phyloP scores from a whole-genome alignment of 108 stramenopile genomes.

The Pseudonitzschia multistriata region DNA sequence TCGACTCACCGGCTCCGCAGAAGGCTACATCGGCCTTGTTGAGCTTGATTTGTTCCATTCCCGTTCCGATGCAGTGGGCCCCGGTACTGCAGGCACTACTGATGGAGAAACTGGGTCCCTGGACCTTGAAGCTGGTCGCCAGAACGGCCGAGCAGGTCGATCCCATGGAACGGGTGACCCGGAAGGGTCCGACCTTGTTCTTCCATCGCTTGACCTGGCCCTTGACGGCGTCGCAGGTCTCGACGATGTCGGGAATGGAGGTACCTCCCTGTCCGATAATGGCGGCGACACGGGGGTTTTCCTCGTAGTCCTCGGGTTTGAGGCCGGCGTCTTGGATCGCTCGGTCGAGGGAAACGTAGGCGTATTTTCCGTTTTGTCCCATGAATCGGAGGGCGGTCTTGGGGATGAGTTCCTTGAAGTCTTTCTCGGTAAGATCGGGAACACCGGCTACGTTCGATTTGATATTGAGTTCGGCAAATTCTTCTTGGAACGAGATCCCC shows the following conservation, averaged over 20 bases:
- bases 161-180: conserved; percentile 91
- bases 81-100: conserved; percentile 89
- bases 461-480: conserved; percentile 87
- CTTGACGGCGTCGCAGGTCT: conserved; percentile 86
- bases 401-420: conserved; percentile 86
- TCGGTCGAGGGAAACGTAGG: conserved; percentile 84
- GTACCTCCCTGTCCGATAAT: conserved; percentile 94
- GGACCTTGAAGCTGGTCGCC: conserved; percentile 88
- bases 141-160: conserved; percentile 87
- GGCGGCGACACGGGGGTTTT: conserved; percentile 83
- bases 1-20: conserved; percentile 81
- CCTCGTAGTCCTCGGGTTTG: conserved; percentile 79
- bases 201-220: conserved; percentile 80
- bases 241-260: conserved; percentile 87
- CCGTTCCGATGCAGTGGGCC: conserved; percentile 92
- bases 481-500: conserved; percentile 39
- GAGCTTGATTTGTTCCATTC: conserved; percentile 88
- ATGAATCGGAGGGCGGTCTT: conserved; percentile 79
- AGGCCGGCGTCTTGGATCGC: conserved; percentile 82
- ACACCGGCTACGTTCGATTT: conserved; percentile 80
- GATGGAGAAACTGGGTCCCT: conserved; percentile 86
- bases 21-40: conserved; percentile 89
- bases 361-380: conserved; percentile 89
- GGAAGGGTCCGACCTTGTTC: conserved; percentile 95
- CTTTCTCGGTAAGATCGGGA: conserved; percentile 67